Evolutionary conservation across 2,329 filamentous ascomycete genomes (phyloP).

Genomic region (Pseudocercospora eumusae): DNA sequence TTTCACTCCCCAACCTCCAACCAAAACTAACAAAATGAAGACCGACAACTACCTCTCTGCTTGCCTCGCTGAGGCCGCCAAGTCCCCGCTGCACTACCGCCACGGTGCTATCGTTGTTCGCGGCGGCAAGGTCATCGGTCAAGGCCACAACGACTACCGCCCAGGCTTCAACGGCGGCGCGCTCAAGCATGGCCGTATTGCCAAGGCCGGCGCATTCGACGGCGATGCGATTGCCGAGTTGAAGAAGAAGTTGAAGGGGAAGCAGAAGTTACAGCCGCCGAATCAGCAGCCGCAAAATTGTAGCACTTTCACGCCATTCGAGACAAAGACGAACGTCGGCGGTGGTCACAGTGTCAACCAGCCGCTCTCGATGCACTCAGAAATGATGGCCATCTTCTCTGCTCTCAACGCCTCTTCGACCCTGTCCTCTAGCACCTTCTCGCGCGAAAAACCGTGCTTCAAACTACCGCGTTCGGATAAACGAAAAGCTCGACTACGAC

Average conservation of each 20-base stretch:
- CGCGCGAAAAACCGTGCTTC: slow-evolving; percentile 53
- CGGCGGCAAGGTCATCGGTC: slow-evolving; percentile 56
- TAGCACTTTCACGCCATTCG: slow-evolving; percentile 45
- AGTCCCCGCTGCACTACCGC: slow-evolving; percentile 53
- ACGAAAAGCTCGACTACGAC: slow-evolving; percentile 49
- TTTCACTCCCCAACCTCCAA: slow-evolving; percentile 6
- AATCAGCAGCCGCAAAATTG: slow-evolving; percentile 30
- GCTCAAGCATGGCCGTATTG: slow-evolving; percentile 51
- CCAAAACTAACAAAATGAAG: slow-evolving; percentile 43
- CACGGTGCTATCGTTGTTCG: slow-evolving; percentile 56
- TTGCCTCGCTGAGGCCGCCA: slow-evolving; percentile 55
- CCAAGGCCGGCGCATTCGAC: slow-evolving; percentile 37
- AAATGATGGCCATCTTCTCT: slow-evolving; percentile 59
- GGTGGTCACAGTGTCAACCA: slow-evolving; percentile 46
- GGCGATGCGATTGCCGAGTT: slow-evolving; percentile 43
- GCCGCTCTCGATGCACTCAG: slow-evolving; percentile 55
- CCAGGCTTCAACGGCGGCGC: slow-evolving; percentile 54
- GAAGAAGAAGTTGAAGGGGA: slow-evolving; percentile 41
- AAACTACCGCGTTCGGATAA: slow-evolving; percentile 53
- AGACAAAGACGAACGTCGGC: slow-evolving; percentile 37
- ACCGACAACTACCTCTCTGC: slow-evolving; percentile 53
- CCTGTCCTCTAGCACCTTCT: slow-evolving; percentile 47
- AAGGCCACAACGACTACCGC: slow-evolving; percentile 55
- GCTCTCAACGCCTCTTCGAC: slow-evolving; percentile 51
- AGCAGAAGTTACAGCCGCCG: slow-evolving; percentile 40